These are phyloP conservation scores for Sporormia fimetaria DNA, from an alignment of 495 filamentous ascomycete genomes.

Conservation along the genomic window DNA sequence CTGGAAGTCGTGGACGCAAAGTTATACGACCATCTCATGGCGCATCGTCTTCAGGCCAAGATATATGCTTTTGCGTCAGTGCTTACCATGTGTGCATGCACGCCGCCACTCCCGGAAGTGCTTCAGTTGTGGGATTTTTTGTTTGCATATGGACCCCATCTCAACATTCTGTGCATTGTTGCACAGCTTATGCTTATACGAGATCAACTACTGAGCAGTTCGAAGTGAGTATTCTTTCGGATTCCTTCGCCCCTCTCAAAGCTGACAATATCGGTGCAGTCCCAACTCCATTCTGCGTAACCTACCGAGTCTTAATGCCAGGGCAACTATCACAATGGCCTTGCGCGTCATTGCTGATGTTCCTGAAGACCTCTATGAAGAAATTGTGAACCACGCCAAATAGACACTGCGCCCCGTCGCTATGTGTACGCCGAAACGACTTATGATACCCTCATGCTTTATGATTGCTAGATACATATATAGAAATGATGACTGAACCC, in stretches of 20 bases:
- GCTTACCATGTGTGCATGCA: constrained; percentile 87
- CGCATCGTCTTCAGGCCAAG: constrained; percentile 79
- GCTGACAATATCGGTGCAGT: constrained; percentile 36
- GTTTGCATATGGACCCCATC: constrained; percentile 85
- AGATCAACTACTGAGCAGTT: constrained; percentile 66
- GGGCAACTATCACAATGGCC: constrained; percentile 67
- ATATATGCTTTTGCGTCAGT: constrained; percentile 98
- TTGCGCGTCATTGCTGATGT: constrained; percentile 74
- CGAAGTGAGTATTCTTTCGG: constrained; percentile 49
- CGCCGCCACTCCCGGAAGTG: constrained; percentile 92
- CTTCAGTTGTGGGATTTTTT: constrained; percentile 96
- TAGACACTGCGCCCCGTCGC: neutral
- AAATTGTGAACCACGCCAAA: constrained; percentile 71
- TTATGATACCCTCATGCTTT: neutral
- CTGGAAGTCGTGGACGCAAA: constrained; percentile 83
- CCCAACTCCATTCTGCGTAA: constrained; percentile 83
- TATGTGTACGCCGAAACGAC: neutral
- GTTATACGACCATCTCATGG: constrained; percentile 68
- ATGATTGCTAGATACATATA: neutral
- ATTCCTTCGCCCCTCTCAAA: neutral
- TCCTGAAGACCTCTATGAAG: constrained; percentile 76
- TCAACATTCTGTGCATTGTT: constrained; percentile 95
- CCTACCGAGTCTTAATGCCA: constrained; percentile 76
- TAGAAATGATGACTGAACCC: neutral
- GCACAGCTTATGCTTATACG: constrained; percentile 86